phyloP scores from a whole-genome alignment of 768 basidiomycete species.

The Agaricus sinodeliciosus region DNA sequence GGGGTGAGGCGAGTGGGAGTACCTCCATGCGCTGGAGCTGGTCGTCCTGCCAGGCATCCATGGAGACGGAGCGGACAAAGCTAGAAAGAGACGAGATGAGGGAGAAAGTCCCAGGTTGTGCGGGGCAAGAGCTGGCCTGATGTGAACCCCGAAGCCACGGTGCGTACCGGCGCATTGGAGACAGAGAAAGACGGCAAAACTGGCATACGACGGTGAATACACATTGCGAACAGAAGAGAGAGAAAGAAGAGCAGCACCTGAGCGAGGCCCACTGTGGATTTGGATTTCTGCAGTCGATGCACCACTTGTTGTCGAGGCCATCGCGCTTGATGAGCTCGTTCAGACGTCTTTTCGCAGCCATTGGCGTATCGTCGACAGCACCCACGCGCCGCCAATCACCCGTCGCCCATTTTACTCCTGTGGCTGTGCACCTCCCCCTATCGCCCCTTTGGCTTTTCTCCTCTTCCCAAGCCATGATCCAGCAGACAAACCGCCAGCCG shows the following conservation, averaged over 20 bases:
- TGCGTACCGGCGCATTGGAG: conserved; percentile 83
- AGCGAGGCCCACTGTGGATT: conserved; percentile 94
- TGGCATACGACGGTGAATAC: conserved; percentile 23
- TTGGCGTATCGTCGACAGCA: no score
- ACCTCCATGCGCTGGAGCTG: conserved; percentile 90
- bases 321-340: conserved; percentile 69
- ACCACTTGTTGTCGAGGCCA: conserved; percentile 68
- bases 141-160: conserved; percentile 90
- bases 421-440: conserved; percentile 13
- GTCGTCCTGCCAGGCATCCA: conserved; percentile 94
- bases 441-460: conserved; percentile 12
- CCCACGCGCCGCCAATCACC: no score
- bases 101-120: conserved; percentile 11
- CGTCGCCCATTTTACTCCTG: conserved; percentile 16
- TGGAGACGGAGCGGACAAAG: conserved; percentile 89
- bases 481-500: conserved; percentile 43
- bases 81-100: conserved; percentile 31
- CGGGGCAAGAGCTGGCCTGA: conserved; percentile 45
- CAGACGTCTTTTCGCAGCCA: conserved; percentile 62
- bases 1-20: no score
- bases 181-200: conserved; percentile 87
- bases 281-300: conserved; percentile 81
- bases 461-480: conserved; percentile 46
- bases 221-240: neutral
- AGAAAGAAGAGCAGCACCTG: conserved; percentile 37